These are phyloP conservation scores for Antarctomyces pellizariae DNA, from an alignment of 495 filamentous ascomycete genomes.

Conservation along the genomic window DNA sequence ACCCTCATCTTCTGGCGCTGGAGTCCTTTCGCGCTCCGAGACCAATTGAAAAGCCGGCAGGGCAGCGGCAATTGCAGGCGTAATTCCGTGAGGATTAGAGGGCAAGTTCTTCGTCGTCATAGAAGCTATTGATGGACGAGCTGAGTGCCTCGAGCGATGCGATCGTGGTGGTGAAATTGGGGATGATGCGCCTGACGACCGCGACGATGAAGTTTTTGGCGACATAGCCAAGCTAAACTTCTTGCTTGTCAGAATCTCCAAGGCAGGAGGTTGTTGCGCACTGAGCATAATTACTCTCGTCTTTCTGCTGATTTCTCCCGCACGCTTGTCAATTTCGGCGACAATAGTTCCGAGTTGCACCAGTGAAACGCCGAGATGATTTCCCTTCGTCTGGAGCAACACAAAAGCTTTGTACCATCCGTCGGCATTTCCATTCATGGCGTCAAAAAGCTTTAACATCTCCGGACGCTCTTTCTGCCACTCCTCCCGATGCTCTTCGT, in stretches of 20 bases:
- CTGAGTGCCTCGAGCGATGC: too few relatives aligned
- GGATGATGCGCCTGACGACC: conserved; percentile 2
- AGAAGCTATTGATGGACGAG: conserved; percentile 3
- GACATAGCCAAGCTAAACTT: conserved; percentile 11
- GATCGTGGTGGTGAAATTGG: conserved; percentile 4
- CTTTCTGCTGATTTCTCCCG: conserved; percentile 47
- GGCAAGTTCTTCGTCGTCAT: conserved; percentile 8
- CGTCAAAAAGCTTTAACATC: conserved; percentile 41
- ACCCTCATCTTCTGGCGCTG: conserved; percentile 4
- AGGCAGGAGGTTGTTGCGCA: background rate
- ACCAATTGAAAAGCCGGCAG: conserved; percentile 10
- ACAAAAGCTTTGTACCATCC: conserved; percentile 62
- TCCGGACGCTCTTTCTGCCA: conserved; percentile 27
- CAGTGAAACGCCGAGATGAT: conserved; percentile 33
- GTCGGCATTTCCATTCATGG: conserved; percentile 68
- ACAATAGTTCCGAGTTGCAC: conserved; percentile 41
- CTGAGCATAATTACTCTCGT: conserved; percentile 20
- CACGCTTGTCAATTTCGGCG: conserved; percentile 53
- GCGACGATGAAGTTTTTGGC: background rate
- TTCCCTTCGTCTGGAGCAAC: conserved; percentile 40
- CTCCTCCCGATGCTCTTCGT: conserved; percentile 29
- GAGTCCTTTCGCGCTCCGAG: conserved; percentile 8
- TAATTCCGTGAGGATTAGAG: conserved; percentile 8
- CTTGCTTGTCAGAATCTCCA: conserved; percentile 5
- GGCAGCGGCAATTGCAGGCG: conserved; percentile 9